These are phyloP conservation scores for Geranium incanum DNA, from an alignment of 441 rosid genomes.

Conservation along the genomic window DNA sequence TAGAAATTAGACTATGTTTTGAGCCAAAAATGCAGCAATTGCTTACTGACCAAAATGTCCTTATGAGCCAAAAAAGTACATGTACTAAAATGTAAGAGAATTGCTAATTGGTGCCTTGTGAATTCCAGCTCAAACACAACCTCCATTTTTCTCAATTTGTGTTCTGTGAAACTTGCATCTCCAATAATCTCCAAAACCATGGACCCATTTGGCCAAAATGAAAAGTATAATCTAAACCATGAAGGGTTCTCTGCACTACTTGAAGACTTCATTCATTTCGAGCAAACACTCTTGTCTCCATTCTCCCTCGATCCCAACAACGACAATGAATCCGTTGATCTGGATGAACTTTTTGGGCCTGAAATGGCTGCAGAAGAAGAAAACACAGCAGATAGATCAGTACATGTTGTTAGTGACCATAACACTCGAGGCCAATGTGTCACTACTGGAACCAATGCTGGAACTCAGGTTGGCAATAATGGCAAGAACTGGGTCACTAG, in stretches of 20 bases:
- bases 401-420: neutral
- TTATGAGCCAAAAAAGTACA: neutral
- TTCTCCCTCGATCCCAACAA: neutral
- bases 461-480: neutral
- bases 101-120: neutral
- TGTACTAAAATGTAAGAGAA: neutral
- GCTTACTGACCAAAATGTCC: neutral
- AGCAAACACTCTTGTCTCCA: neutral
- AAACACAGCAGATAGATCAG: neutral
- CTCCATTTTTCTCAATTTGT: neutral
- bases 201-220: constrained; percentile 10
- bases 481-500: constrained; percentile 3
- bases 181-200: neutral
- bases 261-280: neutral
- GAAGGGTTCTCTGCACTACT: neutral
- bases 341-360: neutral
- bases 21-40: neutral
- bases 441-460: neutral
- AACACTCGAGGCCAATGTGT: neutral
- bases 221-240: neutral
- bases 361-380: neutral
- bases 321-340: neutral
- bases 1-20: neutral
- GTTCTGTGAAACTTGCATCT: neutral
- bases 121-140: neutral